phyloP scores from a whole-genome alignment of 805 yeast species.

The Debaryomyces castellii region DNA sequence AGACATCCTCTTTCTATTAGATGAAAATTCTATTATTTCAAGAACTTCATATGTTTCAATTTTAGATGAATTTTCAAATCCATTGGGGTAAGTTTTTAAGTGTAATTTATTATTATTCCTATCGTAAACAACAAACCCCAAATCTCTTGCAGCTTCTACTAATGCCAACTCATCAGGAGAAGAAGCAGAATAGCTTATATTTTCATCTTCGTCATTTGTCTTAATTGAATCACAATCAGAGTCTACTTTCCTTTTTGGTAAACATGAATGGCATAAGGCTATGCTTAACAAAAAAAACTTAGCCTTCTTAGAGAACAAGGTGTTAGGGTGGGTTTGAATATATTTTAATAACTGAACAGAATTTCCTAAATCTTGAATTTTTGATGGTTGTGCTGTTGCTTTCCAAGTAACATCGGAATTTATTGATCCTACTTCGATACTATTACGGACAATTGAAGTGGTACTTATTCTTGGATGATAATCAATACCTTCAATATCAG shows the following conservation, averaged over 20 bases:
- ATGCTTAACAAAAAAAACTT: slow-evolving; percentile 77
- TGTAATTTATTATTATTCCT: slow-evolving; percentile 59
- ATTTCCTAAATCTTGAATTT: slow-evolving; percentile 41
- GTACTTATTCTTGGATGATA: slow-evolving; percentile 24
- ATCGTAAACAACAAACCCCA: slow-evolving; percentile 84
- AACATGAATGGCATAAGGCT: slow-evolving; percentile 87
- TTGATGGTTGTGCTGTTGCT: slow-evolving; percentile 48
- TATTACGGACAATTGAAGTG: slow-evolving; percentile 31
- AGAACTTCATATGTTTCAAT: slow-evolving; percentile 72
- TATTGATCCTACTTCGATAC: slow-evolving; percentile 27
- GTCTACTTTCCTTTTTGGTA: slow-evolving; percentile 54
- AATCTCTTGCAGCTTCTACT: slow-evolving; percentile 90
- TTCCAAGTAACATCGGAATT: slow-evolving; percentile 40
- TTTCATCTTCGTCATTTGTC: slow-evolving; percentile 34
- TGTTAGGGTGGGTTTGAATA: slow-evolving; percentile 69
- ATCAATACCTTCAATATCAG: slow-evolving; percentile 4
- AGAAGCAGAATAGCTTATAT: slow-evolving; percentile 83
- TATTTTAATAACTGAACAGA: slow-evolving; percentile 66
- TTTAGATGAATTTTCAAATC: slow-evolving; percentile 64
- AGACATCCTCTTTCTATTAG: slow-evolving; percentile 92
- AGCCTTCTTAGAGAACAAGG: slow-evolving; percentile 68
- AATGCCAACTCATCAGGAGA: slow-evolving; percentile 96
- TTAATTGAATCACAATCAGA: slow-evolving; percentile 9
- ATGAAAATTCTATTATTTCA: slow-evolving; percentile 82
- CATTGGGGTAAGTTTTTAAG: slow-evolving; percentile 79